A percentile compares a stretch with the other conserved stretches of the same genome.
phyloP scores from a whole-genome alignment of 2,329 filamentous ascomycete genomes.

The Trichoderma hamatum region DNA sequence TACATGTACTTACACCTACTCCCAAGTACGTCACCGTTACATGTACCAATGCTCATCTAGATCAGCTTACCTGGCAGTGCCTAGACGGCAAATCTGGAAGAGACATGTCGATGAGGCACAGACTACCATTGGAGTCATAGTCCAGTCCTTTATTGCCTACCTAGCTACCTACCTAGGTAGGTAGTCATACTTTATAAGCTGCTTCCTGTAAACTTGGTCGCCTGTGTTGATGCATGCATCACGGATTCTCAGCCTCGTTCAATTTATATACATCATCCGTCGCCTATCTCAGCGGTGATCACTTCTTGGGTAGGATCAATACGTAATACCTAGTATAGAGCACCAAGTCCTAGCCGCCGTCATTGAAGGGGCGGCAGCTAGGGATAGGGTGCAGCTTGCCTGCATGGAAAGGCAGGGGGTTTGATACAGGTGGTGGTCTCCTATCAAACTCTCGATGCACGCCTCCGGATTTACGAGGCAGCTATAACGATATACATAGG shows the following conservation, averaged over 20 bases:
- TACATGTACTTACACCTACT: background rate
- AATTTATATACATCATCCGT: background rate
- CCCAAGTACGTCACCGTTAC: background rate
- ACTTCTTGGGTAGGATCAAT: background rate
- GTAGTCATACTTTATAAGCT: background rate
- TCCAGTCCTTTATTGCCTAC: background rate
- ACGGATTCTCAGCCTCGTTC: background rate
- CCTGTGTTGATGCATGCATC: background rate
- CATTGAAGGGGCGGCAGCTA: conserved; percentile 7
- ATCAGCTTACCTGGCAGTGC: background rate
- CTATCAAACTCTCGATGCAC: background rate
- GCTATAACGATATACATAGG: too few species aligned
- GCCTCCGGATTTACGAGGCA: background rate
- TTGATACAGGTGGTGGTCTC: conserved; percentile 7
- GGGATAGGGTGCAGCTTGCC: conserved; percentile 17
- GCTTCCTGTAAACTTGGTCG: background rate
- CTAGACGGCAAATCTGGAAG: background rate
- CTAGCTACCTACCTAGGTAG: too few species aligned
- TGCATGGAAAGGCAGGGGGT: conserved; percentile 9
- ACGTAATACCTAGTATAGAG: background rate
- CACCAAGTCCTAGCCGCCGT: background rate
- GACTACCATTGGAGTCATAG: background rate
- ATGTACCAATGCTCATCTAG: background rate
- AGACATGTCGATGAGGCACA: background rate
- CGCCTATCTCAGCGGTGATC: background rate